Percentiles rank a stretch among this genome's conserved stretches.
These are phyloP conservation scores for Pseudocercospora fuligena DNA, from an alignment of 2,329 filamentous ascomycete species.

Conservation along the genomic window DNA sequence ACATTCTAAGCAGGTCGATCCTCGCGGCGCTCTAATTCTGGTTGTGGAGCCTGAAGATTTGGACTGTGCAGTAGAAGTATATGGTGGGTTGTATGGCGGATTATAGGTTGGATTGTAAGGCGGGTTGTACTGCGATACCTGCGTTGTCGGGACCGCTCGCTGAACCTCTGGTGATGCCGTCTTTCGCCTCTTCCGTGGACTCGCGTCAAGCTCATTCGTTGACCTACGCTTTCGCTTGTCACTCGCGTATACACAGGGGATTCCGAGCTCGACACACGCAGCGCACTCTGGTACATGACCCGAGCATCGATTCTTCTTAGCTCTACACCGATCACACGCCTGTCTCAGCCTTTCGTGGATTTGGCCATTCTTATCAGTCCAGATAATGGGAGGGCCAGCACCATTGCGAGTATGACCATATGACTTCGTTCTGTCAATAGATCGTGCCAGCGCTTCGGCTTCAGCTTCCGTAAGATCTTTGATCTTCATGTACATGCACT, in stretches of 20 bases:
- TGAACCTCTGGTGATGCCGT: not conserved
- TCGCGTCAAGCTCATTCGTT: not conserved
- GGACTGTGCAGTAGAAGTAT: not conserved
- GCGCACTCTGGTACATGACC: not conserved
- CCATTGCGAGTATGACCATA: not conserved
- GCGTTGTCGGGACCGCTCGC: not conserved
- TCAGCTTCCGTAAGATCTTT: not conserved
- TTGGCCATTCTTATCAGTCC: not conserved
- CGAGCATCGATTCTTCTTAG: not conserved
- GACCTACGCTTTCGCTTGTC: not conserved
- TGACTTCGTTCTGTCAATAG: not conserved
- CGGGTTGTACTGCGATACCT: not conserved
- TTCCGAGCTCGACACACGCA: not conserved
- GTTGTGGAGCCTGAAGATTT: not conserved
- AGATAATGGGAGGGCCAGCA: not conserved
- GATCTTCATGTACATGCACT: not conserved
- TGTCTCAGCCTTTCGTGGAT: not conserved
- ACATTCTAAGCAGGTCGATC: not conserved
- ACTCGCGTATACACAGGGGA: not conserved
- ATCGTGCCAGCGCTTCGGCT: not conserved
- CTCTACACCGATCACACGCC: not conserved
- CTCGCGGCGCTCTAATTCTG: not conserved
- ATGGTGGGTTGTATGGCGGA: not conserved
- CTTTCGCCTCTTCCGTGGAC: not conserved
- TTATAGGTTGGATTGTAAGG: not conserved